Evolutionary conservation across 768 basidiomycete genomes (phyloP).

Genomic region (Russula emetica): DNA sequence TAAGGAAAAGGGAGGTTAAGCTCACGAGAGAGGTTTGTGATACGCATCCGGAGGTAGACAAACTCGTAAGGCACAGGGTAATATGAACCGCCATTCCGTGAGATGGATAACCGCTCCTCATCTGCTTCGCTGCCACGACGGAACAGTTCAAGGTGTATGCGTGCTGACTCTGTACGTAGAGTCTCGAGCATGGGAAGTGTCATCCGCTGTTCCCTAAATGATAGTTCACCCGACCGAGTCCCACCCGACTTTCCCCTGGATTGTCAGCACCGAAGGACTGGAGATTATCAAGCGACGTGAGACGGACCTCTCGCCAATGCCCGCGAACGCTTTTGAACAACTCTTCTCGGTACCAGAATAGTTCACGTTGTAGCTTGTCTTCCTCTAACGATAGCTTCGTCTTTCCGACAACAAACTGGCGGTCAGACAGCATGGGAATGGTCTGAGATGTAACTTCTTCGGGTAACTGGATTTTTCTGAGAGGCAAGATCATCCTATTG

Average conservation of each 20-base stretch:
- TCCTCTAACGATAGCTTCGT: constrained; percentile 56
- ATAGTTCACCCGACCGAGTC: constrained; percentile 67
- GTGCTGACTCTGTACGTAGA: constrained; percentile 63
- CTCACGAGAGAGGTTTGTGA: constrained; percentile 70
- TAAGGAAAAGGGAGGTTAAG: constrained; percentile 18
- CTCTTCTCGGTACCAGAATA: constrained; percentile 96
- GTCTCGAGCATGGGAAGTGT: constrained; percentile 75
- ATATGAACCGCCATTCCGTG: constrained; percentile 42
- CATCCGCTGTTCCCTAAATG: constrained; percentile 72
- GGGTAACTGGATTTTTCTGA: constrained; percentile 64
- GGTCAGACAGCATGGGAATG: constrained; percentile 80
- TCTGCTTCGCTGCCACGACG: constrained; percentile 23
- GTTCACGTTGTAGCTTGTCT: constrained; percentile 61
- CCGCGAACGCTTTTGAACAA: constrained; percentile 66
- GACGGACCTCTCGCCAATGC: constrained; percentile 80
- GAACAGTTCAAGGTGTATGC: constrained; percentile 43
- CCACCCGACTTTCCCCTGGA: constrained; percentile 61
- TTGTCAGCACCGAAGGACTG: not conserved
- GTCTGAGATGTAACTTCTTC: constrained; percentile 54
- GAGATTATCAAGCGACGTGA: not conserved
- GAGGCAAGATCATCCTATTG: constrained; percentile 59
- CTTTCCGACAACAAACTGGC: constrained; percentile 88
- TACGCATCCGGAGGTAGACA: constrained; percentile 50
- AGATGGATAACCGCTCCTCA: constrained; percentile 26
- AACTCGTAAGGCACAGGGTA: constrained; percentile 57